Base-by-base conservation (phyloP, 2,329 filamentous ascomycete species). In the Exophiala sideris region DNA sequence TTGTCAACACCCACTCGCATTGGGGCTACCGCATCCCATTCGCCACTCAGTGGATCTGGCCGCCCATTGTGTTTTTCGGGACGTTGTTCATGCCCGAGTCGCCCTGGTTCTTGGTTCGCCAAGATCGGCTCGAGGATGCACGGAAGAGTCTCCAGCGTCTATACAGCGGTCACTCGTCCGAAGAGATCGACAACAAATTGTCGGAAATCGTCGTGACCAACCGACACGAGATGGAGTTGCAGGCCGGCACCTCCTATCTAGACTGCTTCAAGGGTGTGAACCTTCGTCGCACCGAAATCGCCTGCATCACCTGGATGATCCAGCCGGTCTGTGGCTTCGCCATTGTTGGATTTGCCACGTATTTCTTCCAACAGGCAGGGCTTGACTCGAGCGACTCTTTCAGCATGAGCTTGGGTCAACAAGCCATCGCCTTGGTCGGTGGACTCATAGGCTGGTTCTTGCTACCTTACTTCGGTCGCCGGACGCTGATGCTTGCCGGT, bases 271-370 rank as follows among this genome's bases (percentile, higher is more conserved):
- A 46, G 29, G 53, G 53, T 4, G 42, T 33, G 5, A 53, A 56
- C 50, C 20, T 40, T 20, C 48, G 42, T 8, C 40, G 53, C 8
- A 56, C 53, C 12, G 20, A 44, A 11, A 33, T 56, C 42, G 40
- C 48, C 6, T 71, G 66, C 60, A 61, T 69, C 32, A 66, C 66
- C 18, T 76, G 70, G 70, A 58, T 67, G 1, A 67, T 68, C 5
- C 84, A 87, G 63, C 83, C 84, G 14, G 71, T 86, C 2, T 81
- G 79, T 48, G 83, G 84, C 16, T 82, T 83, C 58, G 81, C 83
- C n/a, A 79, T 87, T 60, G 82, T 84, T 48, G 81, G 81, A 50
- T 87, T 84, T 60, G 83, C 54, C 10, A 85, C 81, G 2, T 84
- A 83, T 62, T 83, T 84, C 62, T 62, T 75, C 51, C 70, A 79